A percentile compares a stretch with the other conserved stretches of the same genome.
Conservation (phyloP, 2,329 filamentous ascomycete species). For the Diaporthe ampelina region DNA sequence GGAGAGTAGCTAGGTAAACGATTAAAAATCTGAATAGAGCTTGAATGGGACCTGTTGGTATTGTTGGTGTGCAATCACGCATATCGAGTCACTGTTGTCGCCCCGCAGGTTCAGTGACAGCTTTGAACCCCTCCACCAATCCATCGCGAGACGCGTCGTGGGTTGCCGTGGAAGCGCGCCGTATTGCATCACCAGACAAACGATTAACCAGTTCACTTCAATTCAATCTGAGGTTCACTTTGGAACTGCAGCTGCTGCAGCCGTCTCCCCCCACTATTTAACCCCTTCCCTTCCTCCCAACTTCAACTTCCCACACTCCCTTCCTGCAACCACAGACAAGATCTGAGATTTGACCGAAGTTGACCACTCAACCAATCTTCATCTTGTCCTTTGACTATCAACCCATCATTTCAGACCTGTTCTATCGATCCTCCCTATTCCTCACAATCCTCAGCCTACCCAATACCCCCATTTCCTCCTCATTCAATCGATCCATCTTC, state of each 20-base stretch:
- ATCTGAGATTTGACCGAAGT: background rate
- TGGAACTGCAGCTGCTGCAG: too few relatives aligned
- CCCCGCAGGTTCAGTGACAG: background rate
- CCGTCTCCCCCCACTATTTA: background rate
- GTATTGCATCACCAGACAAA: too few relatives aligned
- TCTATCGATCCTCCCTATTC: background rate
- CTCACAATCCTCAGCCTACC: background rate
- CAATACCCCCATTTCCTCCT: too few relatives aligned
- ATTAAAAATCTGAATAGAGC: too few relatives aligned
- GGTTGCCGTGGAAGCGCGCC: background rate
- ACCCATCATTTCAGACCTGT: background rate
- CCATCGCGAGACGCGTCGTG: background rate
- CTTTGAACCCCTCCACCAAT: background rate
- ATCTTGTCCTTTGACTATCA: background rate
- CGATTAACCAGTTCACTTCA: background rate
- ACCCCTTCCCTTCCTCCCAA: background rate
- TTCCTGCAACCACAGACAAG: background rate
- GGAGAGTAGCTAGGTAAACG: background rate
- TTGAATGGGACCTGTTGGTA: background rate
- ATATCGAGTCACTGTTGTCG: background rate
- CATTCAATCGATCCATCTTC: too few relatives aligned
- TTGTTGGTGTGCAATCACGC: background rate
- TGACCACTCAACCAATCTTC: background rate
- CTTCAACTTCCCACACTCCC: too few relatives aligned
- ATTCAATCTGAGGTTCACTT: too few relatives aligned